Evolutionary conservation across 495 filamentous ascomycete species (phyloP), one percentile per base, ranked within the genome.

Genomic region (Penicillium antarcticum): DNA sequence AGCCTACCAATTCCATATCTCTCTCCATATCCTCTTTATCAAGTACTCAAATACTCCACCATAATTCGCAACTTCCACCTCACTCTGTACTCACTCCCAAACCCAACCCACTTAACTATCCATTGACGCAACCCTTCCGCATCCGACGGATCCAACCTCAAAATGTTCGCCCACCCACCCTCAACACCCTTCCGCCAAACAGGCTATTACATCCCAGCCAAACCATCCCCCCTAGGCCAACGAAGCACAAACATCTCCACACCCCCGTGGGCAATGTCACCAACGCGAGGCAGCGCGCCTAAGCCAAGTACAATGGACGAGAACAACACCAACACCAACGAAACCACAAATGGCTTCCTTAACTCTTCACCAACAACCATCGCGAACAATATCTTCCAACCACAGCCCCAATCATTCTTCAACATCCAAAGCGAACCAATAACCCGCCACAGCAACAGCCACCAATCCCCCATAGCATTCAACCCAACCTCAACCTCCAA

Each of bases 181-280:
- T 79, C 55, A 37, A 59, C 58, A 14, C 56, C 61, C 44, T 57
- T 63, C 57, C 60, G 62, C 49, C 60, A 66, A 54, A 58, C 56
- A 31, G 40, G 45, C 68, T 16, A 80, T 77, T 48, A 74, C 78
- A 44, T 80, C 73, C 68, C 73, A 72, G 37, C 72, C 65, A 62
- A 78, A 68, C 55, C 84, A 75, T 69, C 74, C 59, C 51, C 78
- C 71, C 64, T 83, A 76, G 51, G 80, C 38, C 55, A 29, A 11
- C 56, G 54, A 24, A 60, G 19, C 48, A 33, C 52, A 16, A 66
- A 58, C 51, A 55, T 66, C 60, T 45, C 63, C 53, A 53, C 67
- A 38, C 59, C 58, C 52, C 55, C 48, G 51, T 61, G 63, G 61
- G 55, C 57, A 37, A 66, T 64, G 63, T 57, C 57, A 4, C 57